phyloP scores from a whole-genome alignment of 768 basidiomycete genomes.

The Mycena maculata region DNA sequence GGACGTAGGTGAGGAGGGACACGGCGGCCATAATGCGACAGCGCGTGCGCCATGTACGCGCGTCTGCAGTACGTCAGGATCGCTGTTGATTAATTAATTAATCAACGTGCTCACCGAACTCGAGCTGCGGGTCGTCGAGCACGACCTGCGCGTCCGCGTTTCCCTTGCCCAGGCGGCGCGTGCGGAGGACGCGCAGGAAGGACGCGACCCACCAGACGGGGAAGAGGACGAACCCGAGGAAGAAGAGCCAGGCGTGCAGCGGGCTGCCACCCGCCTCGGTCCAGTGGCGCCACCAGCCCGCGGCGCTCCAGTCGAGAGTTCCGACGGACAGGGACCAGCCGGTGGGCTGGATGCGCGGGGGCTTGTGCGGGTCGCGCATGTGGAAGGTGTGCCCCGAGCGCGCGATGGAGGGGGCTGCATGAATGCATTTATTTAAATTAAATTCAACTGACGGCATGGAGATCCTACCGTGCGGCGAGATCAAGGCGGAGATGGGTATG shows the following conservation, averaged over 20 bases:
- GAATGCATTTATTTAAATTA: too few species aligned
- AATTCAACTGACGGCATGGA: too few species aligned
- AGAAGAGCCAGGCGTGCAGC: conserved; percentile 66
- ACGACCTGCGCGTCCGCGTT: conserved; percentile 48
- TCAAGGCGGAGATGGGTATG: conserved; percentile 42
- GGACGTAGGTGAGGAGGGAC: conserved; percentile 65
- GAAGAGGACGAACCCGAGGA: conserved; percentile 63
- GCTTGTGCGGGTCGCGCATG: conserved; percentile 64
- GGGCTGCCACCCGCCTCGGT: conserved; percentile 44
- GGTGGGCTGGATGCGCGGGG: conserved; percentile 54
- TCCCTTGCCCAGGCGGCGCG: conserved; percentile 59
- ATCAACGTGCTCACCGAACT: conserved; percentile 55
- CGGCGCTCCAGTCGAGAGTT: conserved; percentile 51
- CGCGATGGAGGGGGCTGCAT: conserved; percentile 60
- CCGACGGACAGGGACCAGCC: conserved; percentile 54
- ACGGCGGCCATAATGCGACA: conserved; percentile 65
- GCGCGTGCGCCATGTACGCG: conserved; percentile 62
- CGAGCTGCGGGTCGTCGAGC: conserved; percentile 67
- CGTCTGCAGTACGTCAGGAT: conserved; percentile 51
- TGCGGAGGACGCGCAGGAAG: conserved; percentile 55
- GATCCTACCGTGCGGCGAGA: conserved; percentile 67
- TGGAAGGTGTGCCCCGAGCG: conserved; percentile 55
- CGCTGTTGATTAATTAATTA: background rate
- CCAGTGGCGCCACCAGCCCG: conserved; percentile 36
- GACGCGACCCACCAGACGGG: conserved; percentile 66